Conservation (phyloP, 2,329 filamentous ascomycete genomes). For the Pseudocercospora cruenta region DNA sequence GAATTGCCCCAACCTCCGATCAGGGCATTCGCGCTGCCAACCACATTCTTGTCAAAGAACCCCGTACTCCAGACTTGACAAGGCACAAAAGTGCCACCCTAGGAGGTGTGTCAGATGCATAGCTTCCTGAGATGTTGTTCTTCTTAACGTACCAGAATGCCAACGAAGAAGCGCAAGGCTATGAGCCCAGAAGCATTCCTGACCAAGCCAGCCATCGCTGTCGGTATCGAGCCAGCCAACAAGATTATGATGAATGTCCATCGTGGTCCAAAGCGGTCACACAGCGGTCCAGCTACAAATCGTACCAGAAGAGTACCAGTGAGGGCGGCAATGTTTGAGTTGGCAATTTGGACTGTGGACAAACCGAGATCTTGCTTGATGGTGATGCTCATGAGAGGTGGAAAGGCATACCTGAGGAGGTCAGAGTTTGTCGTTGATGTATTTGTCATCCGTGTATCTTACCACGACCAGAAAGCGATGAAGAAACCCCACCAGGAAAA, state of each 20-base stretch:
- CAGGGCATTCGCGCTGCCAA: slow-evolving; percentile 83
- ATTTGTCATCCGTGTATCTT: slow-evolving; percentile 26
- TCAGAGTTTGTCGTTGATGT: background rate
- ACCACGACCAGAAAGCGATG: slow-evolving; percentile 83
- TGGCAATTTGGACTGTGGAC: slow-evolving; percentile 71
- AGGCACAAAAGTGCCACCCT: slow-evolving; percentile 74
- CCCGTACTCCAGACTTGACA: slow-evolving; percentile 91
- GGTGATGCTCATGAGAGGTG: slow-evolving; percentile 75
- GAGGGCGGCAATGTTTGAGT: slow-evolving; percentile 87
- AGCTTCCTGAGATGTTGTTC: too few relatives aligned
- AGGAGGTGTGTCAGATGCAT: too few relatives aligned
- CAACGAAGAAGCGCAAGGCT: slow-evolving; percentile 75
- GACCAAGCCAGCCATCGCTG: slow-evolving; percentile 79
- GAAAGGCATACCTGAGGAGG: slow-evolving; percentile 74
- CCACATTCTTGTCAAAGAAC: slow-evolving; percentile 89
- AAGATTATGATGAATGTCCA: slow-evolving; percentile 75
- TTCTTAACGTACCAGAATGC: slow-evolving; percentile 57
- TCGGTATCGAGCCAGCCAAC: slow-evolving; percentile 74
- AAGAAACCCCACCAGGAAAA: slow-evolving; percentile 87
- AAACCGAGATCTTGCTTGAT: slow-evolving; percentile 79
- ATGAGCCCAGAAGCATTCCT: slow-evolving; percentile 68
- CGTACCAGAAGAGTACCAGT: slow-evolving; percentile 76
- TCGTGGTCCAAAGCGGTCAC: slow-evolving; percentile 80
- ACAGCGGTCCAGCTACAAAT: slow-evolving; percentile 75
- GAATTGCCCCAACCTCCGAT: slow-evolving; percentile 84